A percentile compares a stretch with the other conserved stretches of the same genome.
These are phyloP conservation scores for Hypomontagnella monticulosa DNA, from an alignment of 495 filamentous ascomycete genomes.

Conservation along the genomic window DNA sequence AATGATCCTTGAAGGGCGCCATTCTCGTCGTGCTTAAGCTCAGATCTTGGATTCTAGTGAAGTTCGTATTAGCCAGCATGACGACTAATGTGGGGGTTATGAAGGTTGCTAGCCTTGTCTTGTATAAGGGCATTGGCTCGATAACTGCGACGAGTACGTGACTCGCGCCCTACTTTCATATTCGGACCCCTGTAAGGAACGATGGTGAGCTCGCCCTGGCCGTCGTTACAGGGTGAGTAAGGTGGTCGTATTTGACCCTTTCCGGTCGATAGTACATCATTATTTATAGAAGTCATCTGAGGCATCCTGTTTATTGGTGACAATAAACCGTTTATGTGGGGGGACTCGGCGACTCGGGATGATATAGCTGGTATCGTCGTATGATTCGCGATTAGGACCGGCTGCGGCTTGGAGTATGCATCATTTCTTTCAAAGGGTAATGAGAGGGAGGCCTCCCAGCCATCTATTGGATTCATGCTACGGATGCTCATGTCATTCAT, in stretches of 20 bases:
- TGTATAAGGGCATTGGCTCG: slow-evolving; percentile 23
- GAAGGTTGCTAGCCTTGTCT: slow-evolving; percentile 10
- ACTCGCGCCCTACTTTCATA: slow-evolving; percentile 8
- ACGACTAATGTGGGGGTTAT: background rate
- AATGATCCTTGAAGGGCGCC: slow-evolving; percentile 20
- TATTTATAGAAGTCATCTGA: background rate
- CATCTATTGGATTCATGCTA: no score
- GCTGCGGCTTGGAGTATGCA: no score
- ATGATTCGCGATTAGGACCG: no score
- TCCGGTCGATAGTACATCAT: slow-evolving; percentile 3
- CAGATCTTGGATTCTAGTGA: slow-evolving; percentile 24
- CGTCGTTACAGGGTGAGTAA: background rate
- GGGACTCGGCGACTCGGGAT: no score
- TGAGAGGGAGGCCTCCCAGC: no score
- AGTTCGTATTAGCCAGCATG: slow-evolving; percentile 7
- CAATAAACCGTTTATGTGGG: no score
- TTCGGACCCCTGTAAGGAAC: slow-evolving; percentile 21
- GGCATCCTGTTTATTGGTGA: background rate
- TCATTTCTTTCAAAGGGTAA: no score
- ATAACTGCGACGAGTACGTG: slow-evolving; percentile 9
- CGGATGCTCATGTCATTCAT: no score
- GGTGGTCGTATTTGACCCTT: slow-evolving; percentile 3
- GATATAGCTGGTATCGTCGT: no score
- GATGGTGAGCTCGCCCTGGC: background rate
- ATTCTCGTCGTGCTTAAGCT: slow-evolving; percentile 14